Base-by-base conservation (phyloP, 129 eudicot species). In the Ambrosia trifida region DNA sequence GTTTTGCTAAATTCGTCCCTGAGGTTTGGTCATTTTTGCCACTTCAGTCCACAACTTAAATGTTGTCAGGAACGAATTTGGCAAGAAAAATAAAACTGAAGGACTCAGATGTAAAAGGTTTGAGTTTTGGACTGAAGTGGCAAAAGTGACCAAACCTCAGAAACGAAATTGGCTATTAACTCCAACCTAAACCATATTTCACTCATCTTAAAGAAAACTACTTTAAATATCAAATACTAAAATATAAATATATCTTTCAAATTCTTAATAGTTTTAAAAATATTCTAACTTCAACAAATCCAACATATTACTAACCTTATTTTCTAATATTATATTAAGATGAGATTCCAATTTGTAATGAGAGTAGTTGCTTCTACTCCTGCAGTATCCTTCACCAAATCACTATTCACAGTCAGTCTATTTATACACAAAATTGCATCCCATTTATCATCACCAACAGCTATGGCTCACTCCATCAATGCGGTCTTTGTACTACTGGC, bases 401-500 rank as follows among this genome's bases (percentile, higher is more conserved):
- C 76, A 70, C 76, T 49, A 77, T 61, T 61, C 16, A 32, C 28
- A 7, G 12, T 43, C 50, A 11, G 76, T 72, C 77, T 84, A 77
- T 74, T 77, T 65, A 75, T 69, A 14, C 83, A 24, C 67, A 31
- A 30, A 54, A 56, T 45, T 32, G 59, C 57, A n/a, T 47, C 56
- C 6, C 81, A 60, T 19, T 36, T 43, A 68, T 66, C 84, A 84
- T 66, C 83, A 76, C 54, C 72, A 35, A 64, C 56, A 64, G 67
- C 46, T 3, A 88, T 88, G 98, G 74, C 85, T 72, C 81, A 75
- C 19, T 67, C 30, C 43, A 79, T 44, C 33, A 82, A 72, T 76
- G 75, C 77, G 64, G 33, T 77, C 70, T 38, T 88, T 68, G 13
- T 83, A 74, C 81, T 76, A 12, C 38, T 86, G 52, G 82, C 83